Evolutionary conservation across 2,329 filamentous ascomycete genomes (phyloP).

Genomic region (Aspergillus caelatus): DNA sequence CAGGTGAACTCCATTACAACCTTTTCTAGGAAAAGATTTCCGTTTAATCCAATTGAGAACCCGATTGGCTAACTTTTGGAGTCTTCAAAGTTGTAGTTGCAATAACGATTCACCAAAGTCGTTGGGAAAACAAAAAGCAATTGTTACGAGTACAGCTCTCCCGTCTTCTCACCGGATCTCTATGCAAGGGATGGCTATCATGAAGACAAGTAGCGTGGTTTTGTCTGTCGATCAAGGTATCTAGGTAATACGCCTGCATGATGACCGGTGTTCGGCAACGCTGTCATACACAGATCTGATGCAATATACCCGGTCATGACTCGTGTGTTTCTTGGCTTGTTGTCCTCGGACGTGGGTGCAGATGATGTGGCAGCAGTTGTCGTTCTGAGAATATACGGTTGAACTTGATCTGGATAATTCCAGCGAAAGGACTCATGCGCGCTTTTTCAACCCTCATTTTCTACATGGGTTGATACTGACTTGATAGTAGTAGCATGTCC

Average conservation of each 20-base stretch:
- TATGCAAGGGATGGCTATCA: conserved; percentile 31
- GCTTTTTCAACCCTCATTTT: conserved; percentile 25
- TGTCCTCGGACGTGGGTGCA: background rate
- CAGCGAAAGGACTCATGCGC: conserved; percentile 50
- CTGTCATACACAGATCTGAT: conserved; percentile 11
- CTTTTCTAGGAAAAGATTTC: background rate
- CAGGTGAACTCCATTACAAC: conserved; percentile 1
- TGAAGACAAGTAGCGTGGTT: conserved; percentile 44
- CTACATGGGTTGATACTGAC: conserved; percentile 23
- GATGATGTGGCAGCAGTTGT: conserved; percentile 19
- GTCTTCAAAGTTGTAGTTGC: conserved; percentile 9
- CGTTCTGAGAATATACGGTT: conserved; percentile 50
- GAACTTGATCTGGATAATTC: conserved; percentile 51
- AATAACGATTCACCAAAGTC: conserved; percentile 9
- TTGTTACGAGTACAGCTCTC: conserved; percentile 32
- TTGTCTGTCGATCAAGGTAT: conserved; percentile 47
- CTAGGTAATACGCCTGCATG: conserved; percentile 42
- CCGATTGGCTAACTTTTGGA: conserved; percentile 10
- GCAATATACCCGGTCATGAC: background rate
- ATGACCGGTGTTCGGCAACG: conserved; percentile 45
- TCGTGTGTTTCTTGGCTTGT: background rate
- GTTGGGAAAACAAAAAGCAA: conserved; percentile 8
- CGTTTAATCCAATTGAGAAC: background rate
- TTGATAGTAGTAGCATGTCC: conserved; percentile 33
- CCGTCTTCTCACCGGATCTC: conserved; percentile 21